phyloP scores from a whole-genome alignment of 2,329 filamentous ascomycete genomes.

The Parastagonospora avenae region DNA sequence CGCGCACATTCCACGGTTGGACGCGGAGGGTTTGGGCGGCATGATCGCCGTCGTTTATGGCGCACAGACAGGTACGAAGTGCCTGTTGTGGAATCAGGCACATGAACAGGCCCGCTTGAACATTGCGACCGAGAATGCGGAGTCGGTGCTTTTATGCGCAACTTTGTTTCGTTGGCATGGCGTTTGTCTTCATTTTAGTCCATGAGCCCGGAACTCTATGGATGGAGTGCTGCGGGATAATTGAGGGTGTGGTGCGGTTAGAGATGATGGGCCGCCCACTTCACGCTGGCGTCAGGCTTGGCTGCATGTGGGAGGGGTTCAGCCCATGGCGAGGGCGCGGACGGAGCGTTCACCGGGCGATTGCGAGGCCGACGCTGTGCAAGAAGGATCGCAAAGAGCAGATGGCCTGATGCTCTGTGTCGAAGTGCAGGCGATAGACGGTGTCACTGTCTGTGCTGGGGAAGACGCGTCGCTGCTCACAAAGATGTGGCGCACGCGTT shows the following conservation, averaged over 20 bases:
- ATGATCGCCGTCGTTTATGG: constrained; percentile 20
- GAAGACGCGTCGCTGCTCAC: background rate
- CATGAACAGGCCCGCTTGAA: constrained; percentile 4
- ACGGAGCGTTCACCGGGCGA: background rate
- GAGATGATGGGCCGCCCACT: constrained; percentile 1
- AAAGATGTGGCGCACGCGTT: background rate
- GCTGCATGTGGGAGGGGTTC: background rate
- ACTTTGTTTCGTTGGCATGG: background rate
- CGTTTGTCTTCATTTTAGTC: background rate
- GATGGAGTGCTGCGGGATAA: background rate
- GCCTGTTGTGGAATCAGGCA: constrained; percentile 6
- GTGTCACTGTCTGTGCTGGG: background rate
- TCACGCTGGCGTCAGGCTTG: constrained; percentile 9
- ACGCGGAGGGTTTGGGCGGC: constrained; percentile 10
- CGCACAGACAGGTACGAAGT: constrained; percentile 19
- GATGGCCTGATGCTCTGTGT: background rate
- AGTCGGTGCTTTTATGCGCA: background rate
- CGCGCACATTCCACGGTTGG: constrained; percentile 5
- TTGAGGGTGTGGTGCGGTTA: constrained; percentile 9
- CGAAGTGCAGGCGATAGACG: background rate
- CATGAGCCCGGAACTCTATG: constrained; percentile 1
- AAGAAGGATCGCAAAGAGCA: background rate
- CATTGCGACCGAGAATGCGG: constrained; percentile 7
- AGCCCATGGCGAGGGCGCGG: background rate
- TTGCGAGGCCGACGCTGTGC: background rate